Evolutionary conservation across 352 stramenopile genomes (phyloP).

Genomic region (Sclerospora graminicola): DNA sequence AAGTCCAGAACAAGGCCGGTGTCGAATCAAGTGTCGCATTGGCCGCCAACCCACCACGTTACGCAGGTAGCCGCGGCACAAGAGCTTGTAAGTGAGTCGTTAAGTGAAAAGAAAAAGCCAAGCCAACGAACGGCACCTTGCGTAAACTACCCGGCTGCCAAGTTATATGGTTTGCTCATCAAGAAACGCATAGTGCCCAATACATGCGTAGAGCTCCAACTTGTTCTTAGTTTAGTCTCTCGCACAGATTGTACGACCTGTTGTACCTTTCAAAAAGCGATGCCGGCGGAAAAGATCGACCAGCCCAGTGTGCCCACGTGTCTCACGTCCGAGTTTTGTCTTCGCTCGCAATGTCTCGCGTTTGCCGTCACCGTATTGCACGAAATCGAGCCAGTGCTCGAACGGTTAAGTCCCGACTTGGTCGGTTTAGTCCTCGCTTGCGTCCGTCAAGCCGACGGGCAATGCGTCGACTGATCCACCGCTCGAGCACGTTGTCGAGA

Average conservation of each 20-base stretch:
- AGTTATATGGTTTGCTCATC: conserved; percentile 47
- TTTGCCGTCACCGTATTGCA: conserved; percentile 35
- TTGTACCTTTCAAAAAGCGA: background rate
- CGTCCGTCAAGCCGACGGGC: conserved; percentile 14
- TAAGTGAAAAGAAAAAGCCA: background rate
- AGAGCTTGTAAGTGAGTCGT: background rate
- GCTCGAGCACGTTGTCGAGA: conserved; percentile 14
- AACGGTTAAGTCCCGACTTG: conserved; percentile 22
- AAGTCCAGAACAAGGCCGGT: background rate
- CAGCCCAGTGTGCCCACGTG: background rate
- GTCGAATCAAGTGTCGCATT: conserved; percentile 8
- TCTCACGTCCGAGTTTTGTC: conserved; percentile 36
- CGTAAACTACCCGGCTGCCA: conserved; percentile 33
- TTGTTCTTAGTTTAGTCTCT: conserved; percentile 30
- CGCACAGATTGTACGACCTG: conserved; percentile 14
- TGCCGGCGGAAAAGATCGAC: background rate
- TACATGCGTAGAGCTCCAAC: conserved; percentile 34
- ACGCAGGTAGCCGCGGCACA: conserved; percentile 1
- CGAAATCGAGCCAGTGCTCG: conserved; percentile 24
- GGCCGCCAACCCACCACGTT: too few species aligned
- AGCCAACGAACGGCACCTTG: too few species aligned
- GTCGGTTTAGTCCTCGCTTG: conserved; percentile 16
- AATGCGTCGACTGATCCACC: conserved; percentile 16
- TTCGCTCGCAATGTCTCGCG: conserved; percentile 18
- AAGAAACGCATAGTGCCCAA: conserved; percentile 28